These are phyloP conservation scores for Fusarium siculi DNA, from an alignment of 2,329 filamentous ascomycete species.

Conservation along the genomic window DNA sequence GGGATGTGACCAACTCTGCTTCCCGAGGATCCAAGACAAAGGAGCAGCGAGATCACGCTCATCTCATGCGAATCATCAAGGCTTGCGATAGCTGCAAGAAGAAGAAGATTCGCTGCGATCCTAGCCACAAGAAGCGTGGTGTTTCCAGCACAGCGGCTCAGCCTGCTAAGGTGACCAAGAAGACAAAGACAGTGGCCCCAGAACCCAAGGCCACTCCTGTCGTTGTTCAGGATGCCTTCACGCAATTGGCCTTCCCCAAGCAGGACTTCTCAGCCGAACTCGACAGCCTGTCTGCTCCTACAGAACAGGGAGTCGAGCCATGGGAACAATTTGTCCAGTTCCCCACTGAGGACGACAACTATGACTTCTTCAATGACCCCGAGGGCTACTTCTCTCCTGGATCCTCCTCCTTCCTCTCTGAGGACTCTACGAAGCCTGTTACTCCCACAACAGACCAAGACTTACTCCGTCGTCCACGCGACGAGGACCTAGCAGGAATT, in stretches of 20 bases:
- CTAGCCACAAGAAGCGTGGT: conserved; percentile 64
- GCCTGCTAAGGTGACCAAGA: conserved; percentile 55
- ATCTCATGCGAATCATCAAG: conserved; percentile 74
- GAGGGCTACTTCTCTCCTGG: conserved; percentile 56
- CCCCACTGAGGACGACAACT: conserved; percentile 52
- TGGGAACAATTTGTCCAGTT: conserved; percentile 62
- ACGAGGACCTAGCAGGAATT: conserved; percentile 9
- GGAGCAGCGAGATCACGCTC: conserved; percentile 74
- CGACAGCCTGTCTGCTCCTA: conserved; percentile 30
- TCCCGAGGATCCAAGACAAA: conserved; percentile 73
- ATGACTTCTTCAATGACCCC: conserved; percentile 59
- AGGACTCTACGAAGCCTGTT: conserved; percentile 43
- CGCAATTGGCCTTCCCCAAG: conserved; percentile 27
- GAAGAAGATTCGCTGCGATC: conserved; percentile 73
- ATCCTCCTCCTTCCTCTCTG: conserved; percentile 43
- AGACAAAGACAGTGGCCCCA: conserved; percentile 46
- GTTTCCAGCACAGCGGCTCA: conserved; percentile 48
- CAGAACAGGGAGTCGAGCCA: conserved; percentile 41
- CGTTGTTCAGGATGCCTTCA: conserved; percentile 16
- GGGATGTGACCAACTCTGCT: conserved; percentile 70
- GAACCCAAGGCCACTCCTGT: conserved; percentile 24
- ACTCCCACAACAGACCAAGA: conserved; percentile 44
- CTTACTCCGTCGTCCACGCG: neutral
- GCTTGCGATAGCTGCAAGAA: conserved; percentile 71
- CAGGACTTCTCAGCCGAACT: conserved; percentile 39